Conservation (phyloP, 2,329 filamentous ascomycete genomes). For the Iodosphaeria phyllophila region DNA sequence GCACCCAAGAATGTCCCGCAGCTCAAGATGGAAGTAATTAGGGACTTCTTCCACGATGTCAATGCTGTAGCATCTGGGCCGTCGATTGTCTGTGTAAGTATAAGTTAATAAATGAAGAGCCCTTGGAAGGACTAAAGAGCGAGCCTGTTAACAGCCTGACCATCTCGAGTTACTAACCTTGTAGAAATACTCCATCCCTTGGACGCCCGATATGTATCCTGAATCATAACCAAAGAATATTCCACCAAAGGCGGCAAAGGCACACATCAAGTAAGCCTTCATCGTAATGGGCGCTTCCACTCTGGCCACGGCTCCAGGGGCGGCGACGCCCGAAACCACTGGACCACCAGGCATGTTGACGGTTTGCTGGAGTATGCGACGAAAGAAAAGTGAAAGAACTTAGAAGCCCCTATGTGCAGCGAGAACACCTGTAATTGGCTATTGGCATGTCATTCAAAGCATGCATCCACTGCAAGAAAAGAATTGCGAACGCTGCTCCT, state of each 20-base stretch:
- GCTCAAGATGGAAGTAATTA: constrained; percentile 61
- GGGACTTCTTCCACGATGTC: constrained; percentile 24
- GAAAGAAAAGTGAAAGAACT: too few species aligned
- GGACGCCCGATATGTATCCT: constrained; percentile 27
- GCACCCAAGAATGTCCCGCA: constrained; percentile 64
- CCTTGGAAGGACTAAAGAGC: too few species aligned
- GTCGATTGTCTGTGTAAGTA: constrained; percentile 12
- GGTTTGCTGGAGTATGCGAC: not conserved
- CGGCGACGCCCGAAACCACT: constrained; percentile 15
- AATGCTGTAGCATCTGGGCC: constrained; percentile 16
- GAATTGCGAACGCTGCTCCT: too few species aligned
- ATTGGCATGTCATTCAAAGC: too few species aligned
- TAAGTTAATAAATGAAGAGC: too few species aligned
- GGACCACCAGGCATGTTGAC: constrained; percentile 13
- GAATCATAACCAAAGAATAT: constrained; percentile 70
- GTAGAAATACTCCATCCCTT: constrained; percentile 19
- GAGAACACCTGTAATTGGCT: too few species aligned
- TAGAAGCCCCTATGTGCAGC: too few species aligned
- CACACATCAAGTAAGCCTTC: constrained; percentile 51
- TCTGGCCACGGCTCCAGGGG: constrained; percentile 31
- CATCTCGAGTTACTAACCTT: too few species aligned
- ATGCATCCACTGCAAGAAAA: too few species aligned
- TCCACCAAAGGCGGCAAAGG: constrained; percentile 51
- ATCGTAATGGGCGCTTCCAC: constrained; percentile 51
- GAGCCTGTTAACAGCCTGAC: too few species aligned